phyloP scores from a whole-genome alignment of 768 basidiomycete genomes.

The Pleurotus pulmonarius region DNA sequence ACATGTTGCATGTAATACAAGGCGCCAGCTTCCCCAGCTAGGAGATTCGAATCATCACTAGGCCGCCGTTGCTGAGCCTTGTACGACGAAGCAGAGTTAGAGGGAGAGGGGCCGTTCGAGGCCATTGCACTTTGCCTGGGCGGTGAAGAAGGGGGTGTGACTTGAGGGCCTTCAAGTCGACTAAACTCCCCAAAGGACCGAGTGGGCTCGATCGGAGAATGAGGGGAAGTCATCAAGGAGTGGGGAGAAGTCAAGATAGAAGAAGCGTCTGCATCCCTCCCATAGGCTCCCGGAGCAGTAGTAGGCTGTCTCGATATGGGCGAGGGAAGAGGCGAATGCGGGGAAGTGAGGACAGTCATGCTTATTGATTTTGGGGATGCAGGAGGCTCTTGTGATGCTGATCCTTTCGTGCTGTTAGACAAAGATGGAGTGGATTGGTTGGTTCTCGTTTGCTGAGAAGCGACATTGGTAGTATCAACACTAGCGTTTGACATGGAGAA shows the following conservation, averaged over 20 bases:
- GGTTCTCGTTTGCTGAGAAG: neutral
- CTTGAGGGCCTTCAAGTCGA: neutral
- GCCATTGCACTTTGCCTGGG: conserved; percentile 17
- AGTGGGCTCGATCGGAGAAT: conserved; percentile 1
- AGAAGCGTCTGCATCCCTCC: conserved; percentile 2
- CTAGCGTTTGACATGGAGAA: neutral
- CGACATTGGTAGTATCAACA: neutral
- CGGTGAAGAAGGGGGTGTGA: conserved; percentile 2
- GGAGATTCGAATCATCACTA: conserved; percentile 28
- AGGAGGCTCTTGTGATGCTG: neutral
- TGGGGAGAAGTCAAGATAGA: conserved; percentile 34
- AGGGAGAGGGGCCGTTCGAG: conserved; percentile 11
- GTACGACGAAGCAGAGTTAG: conserved; percentile 11
- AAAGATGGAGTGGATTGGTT: neutral
- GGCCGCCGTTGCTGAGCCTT: conserved; percentile 11
- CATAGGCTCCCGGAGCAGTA: neutral
- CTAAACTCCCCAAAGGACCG: neutral
- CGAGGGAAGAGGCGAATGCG: conserved; percentile 18
- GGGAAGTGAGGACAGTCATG: conserved; percentile 29
- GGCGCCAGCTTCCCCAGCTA: conserved; percentile 58
- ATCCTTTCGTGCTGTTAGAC: neutral
- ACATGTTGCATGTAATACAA: conserved; percentile 68
- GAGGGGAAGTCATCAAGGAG: conserved; percentile 18
- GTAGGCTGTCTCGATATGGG: neutral
- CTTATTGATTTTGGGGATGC: conserved; percentile 9